These are phyloP conservation scores for barley (Hordeum vulgare) DNA, from an alignment of 176 grass and related monocot species.

Conservation along the genomic window MorexV3_pseudomolecules_assembly NC_058521.1:484426908-484427407, in stretches of 20 bases:
- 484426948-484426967: neutral
- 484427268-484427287: neutral
- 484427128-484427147: constrained; percentile 13
- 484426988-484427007: constrained; percentile 53
- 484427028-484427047: constrained; percentile 68
- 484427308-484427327: neutral
- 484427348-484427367: constrained; percentile 27
- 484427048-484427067: constrained; percentile 71
- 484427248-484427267: neutral
- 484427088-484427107: neutral
- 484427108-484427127: neutral
- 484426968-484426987: neutral
- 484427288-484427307: constrained; percentile 16
- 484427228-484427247: constrained; percentile 5
- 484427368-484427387: constrained; percentile 92
- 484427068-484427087: neutral
- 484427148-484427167: neutral
- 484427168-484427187: constrained; percentile 19
- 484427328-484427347: constrained; percentile 3
- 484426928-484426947: neutral
- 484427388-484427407: constrained; percentile 85
- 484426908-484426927: neutral
- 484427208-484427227: neutral
- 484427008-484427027: constrained; percentile 87
- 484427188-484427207: neutral